A percentile compares a stretch with the other conserved stretches of the same genome.
Conservation (phyloP, 2,329 filamentous ascomycete species). For the Graphiopsis chlorocephala region DNA sequence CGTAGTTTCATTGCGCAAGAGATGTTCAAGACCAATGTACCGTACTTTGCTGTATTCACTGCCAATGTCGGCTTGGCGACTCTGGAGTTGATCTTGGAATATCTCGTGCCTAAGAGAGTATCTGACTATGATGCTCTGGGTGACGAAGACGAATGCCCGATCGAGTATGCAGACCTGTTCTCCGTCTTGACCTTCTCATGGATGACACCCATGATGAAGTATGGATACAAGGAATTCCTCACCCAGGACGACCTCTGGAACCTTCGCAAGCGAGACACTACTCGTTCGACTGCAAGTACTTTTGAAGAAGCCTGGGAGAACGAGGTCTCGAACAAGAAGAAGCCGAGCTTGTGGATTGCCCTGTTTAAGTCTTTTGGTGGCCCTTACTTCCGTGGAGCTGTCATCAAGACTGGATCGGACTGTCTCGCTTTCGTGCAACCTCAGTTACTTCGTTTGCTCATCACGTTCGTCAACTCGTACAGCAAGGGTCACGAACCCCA, state of each 20-base stretch:
- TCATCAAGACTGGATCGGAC: slow-evolving; percentile 91
- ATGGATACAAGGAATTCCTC: slow-evolving; percentile 85
- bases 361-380: slow-evolving; percentile 80
- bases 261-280: slow-evolving; percentile 75
- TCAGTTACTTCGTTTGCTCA: slow-evolving; percentile 80
- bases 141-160: slow-evolving; percentile 68
- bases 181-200: slow-evolving; percentile 91
- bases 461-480: slow-evolving; percentile 81
- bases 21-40: slow-evolving; percentile 61
- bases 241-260: slow-evolving; percentile 97
- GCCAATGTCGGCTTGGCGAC: slow-evolving; percentile 68
- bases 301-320: slow-evolving; percentile 75
- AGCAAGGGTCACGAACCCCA: slow-evolving; percentile 58
- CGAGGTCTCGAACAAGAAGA: slow-evolving; percentile 68
- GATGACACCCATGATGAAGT: slow-evolving; percentile 98
- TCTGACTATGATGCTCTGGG: slow-evolving; percentile 67
- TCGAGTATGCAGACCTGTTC: slow-evolving; percentile 92
- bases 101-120: slow-evolving; percentile 77
- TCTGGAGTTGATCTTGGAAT: slow-evolving; percentile 75
- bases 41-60: slow-evolving; percentile 76
- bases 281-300: slow-evolving; percentile 65
- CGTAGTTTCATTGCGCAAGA: slow-evolving; percentile 80
- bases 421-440: slow-evolving; percentile 84
- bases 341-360: slow-evolving; percentile 82
- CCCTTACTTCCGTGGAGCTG: slow-evolving; percentile 74